Evolutionary conservation across 176 grass and related monocot species (phyloP), one percentile per base, ranked within the genome.

Genomic region (Panicum miliaceum): DNA sequence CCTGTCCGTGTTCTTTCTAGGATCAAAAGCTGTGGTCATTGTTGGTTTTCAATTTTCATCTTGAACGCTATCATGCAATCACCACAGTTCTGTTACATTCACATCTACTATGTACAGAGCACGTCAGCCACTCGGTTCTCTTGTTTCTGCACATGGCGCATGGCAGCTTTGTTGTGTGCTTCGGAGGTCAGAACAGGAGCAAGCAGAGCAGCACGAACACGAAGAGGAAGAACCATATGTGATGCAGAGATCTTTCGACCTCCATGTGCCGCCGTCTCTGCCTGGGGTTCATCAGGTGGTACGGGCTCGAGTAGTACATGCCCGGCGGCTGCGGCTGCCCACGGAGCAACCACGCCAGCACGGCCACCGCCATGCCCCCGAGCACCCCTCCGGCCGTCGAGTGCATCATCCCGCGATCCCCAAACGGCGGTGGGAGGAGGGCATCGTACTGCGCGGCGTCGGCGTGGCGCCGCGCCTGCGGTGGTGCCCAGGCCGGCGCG

Each of bases 201-300:
- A 96, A 83, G 75, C 93, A 99, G 22, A 99, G 35, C 36, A 89
- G 58, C 12, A 73, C 85, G 75, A 91, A 94, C 46, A 90, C 84
- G 29, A 42, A 85, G 35, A 95, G 89, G 88, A 96, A 96, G 88
- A 96, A 38, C 62, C 88, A 86, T 56, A 94, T 81, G 83, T 99
- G 96, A 79, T 99, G 91, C 64, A 99, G 91, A 2, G 85, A 90
- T 63, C 82, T 92, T 89, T 89, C 93, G 61, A 96, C 54, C 74
- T 90, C 83, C 45, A 94, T 45, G 40, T 96, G 80, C 69, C 73
- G 91, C 77, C 86, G 86, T 37, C 89, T 90, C 67, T 86, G 68
- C 77, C 93, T 85, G 2, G 91, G 85, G 58, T 35, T 92, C 82
- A 82, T 92, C 78, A 82, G 70, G 12, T 85, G 47, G 57, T 97